Evolutionary conservation across 371 early-diverging fungal species (phyloP).

Genomic region (Basidiobolus heterosporus): DNA sequence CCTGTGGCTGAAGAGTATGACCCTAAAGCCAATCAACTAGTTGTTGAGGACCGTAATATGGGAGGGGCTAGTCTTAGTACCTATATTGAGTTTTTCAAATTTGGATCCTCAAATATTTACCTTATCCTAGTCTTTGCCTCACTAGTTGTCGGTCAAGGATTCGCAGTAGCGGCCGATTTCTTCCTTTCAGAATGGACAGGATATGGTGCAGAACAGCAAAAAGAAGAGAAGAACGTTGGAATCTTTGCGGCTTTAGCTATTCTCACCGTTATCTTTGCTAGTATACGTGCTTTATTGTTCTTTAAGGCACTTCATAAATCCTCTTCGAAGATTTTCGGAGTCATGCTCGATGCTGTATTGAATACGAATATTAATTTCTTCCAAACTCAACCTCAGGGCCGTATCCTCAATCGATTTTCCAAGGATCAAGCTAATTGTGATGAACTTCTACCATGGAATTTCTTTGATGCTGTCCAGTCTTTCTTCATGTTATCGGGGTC

Average conservation of each 20-base stretch:
- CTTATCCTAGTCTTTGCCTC: constrained; percentile 4
- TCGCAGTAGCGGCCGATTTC: constrained; percentile 12
- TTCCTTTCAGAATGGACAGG: constrained; percentile 11
- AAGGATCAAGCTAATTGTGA: constrained; percentile 76
- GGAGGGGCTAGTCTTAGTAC: constrained; percentile 11
- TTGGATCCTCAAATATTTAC: constrained; percentile 10
- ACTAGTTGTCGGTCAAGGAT: constrained; percentile 10
- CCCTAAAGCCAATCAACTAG: constrained; percentile 6
- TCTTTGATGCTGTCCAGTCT: constrained; percentile 30
- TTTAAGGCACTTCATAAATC: constrained; percentile 11
- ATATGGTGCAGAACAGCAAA: constrained; percentile 3
- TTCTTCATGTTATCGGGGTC: constrained; percentile 19
- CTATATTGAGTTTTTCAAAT: constrained; percentile 15
- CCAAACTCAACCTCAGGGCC: constrained; percentile 75
- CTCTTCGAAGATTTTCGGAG: constrained; percentile 10
- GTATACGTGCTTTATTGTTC: constrained; percentile 13
- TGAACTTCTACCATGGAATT: constrained; percentile 43
- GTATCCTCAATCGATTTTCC: constrained; percentile 72
- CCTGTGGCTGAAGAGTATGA: constrained; percentile 6
- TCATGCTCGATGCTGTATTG: constrained; percentile 16
- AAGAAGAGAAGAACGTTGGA: constrained; percentile 6
- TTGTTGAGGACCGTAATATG: constrained; percentile 12
- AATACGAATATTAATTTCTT: constrained; percentile 81
- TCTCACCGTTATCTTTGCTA: constrained; percentile 9
- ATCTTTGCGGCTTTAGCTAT: constrained; percentile 10